phyloP scores from a whole-genome alignment of 2,329 filamentous ascomycete genomes.

The Stachybotrys echinatus region DNA sequence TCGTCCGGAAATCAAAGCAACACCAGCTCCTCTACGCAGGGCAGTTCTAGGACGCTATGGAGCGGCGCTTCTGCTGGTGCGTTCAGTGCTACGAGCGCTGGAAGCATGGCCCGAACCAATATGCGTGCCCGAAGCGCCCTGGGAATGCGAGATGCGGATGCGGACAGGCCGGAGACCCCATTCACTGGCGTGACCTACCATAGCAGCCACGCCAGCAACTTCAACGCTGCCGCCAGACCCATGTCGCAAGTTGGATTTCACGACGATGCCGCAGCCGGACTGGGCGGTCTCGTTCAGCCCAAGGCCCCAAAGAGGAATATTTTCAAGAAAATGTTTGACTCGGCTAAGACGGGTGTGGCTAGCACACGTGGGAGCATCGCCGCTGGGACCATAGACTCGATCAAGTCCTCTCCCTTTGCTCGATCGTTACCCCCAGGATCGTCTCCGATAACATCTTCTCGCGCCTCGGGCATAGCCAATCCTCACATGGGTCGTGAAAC shows the following conservation, averaged over 20 bases:
- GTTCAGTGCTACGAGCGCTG: slow-evolving; percentile 92
- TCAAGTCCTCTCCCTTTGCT: slow-evolving; percentile 36
- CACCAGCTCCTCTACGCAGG: slow-evolving; percentile 69
- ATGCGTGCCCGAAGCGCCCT: slow-evolving; percentile 60
- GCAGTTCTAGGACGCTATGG: slow-evolving; percentile 84
- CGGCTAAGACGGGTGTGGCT: slow-evolving; percentile 88
- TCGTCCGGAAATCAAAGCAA: slow-evolving; percentile 68
- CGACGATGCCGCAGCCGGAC: slow-evolving; percentile 60
- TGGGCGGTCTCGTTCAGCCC: slow-evolving; percentile 74
- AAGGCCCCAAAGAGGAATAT: slow-evolving; percentile 82
- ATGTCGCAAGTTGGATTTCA: slow-evolving; percentile 63
- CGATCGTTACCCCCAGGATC: slow-evolving; percentile 33
- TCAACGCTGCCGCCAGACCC: slow-evolving; percentile 37
- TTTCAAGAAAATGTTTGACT: slow-evolving; percentile 92
- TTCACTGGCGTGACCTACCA: slow-evolving; percentile 85
- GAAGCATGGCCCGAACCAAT: slow-evolving; percentile 79
- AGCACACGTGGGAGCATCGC: slow-evolving; percentile 83
- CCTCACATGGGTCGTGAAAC: slow-evolving; percentile 39
- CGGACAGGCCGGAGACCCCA: slow-evolving; percentile 54
- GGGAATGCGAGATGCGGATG: slow-evolving; percentile 51
- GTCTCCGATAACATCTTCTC: slow-evolving; percentile 39
- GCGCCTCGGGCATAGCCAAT: slow-evolving; percentile 26
- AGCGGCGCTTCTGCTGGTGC: slow-evolving; percentile 86
- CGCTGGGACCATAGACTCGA: slow-evolving; percentile 35
- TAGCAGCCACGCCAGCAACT: slow-evolving; percentile 70